A percentile compares a stretch with the other conserved stretches of the same genome.
Evolutionary conservation across 2,329 filamentous ascomycete genomes (phyloP).

Genomic region (Dothiorella sarmentorum): DNA sequence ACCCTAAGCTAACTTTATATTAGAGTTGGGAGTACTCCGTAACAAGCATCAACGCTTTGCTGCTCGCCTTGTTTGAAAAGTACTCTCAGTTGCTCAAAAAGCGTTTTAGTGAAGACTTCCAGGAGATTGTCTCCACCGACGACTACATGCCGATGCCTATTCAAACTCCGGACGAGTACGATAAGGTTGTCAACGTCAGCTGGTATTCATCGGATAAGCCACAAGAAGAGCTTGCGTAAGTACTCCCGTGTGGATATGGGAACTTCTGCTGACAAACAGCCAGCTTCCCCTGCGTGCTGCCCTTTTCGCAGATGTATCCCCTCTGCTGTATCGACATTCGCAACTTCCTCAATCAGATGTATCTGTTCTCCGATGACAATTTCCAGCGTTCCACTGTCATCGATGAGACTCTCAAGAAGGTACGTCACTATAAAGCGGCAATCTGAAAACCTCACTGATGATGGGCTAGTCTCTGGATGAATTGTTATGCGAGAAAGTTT

Average conservation of each 20-base stretch:
- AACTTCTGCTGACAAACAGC: conserved; percentile 16
- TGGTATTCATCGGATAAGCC: conserved; percentile 89
- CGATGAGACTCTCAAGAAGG: conserved; percentile 82
- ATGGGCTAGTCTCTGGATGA: conserved; percentile 71
- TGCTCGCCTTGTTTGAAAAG: conserved; percentile 87
- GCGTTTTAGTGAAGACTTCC: conserved; percentile 92
- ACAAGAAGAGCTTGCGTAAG: conserved; percentile 69
- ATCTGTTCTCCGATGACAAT: conserved; percentile 94
- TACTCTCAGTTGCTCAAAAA: conserved; percentile 89
- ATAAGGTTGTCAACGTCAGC: conserved; percentile 91
- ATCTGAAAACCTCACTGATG: background rate
- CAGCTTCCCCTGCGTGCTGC: conserved; percentile 90
- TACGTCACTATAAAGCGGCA: conserved; percentile 31
- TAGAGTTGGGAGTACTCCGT: conserved; percentile 90
- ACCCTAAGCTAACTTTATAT: conserved; percentile 18
- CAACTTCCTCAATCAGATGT: conserved; percentile 97
- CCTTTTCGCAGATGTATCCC: conserved; percentile 98
- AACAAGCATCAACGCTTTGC: conserved; percentile 72
- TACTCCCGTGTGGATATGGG: conserved; percentile 20
- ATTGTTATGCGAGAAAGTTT: conserved; percentile 88
- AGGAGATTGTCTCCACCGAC: conserved; percentile 85
- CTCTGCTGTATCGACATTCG: conserved; percentile 97
- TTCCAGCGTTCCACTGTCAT: conserved; percentile 88
- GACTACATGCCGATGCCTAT: conserved; percentile 99
- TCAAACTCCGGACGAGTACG: conserved; percentile 83